Base-by-base conservation (phyloP, 805 yeast species). In the Sugiyamaella smithiae region DNA sequence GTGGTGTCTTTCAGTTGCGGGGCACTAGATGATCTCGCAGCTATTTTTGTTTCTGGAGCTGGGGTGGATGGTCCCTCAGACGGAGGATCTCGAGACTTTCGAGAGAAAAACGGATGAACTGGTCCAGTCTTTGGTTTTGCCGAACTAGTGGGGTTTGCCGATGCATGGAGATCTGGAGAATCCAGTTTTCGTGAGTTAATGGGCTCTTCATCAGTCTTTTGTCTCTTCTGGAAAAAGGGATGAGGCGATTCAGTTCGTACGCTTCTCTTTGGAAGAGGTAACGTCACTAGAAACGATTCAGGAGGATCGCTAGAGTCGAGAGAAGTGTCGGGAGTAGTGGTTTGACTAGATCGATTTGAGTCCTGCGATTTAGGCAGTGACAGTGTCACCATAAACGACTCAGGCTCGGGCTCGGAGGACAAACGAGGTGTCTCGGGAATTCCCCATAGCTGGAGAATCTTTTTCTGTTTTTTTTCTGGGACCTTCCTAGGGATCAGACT, bases 21-120 rank as follows among this genome's bases (percentile, higher is more conserved):
- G n/a, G n/a, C n/a, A n/a, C n/a, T n/a, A n/a, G n/a, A n/a, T n/a
- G n/a, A n/a, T n/a, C n/a, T n/a, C n/a, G n/a, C n/a, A n/a, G n/a
- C n/a, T n/a, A n/a, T n/a, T n/a, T n/a, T n/a, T n/a, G n/a, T n/a
- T n/a, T n/a, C n/a, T n/a, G n/a, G n/a, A n/a, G n/a, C n/a, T n/a
- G n/a, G n/a, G n/a, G n/a, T n/a, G n/a, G n/a, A n/a, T n/a, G n/a
- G n/a, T n/a, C n/a, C n/a, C n/a, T n/a, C n/a, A 12, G n/a, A 23
- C 9, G 28, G 24, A 22, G 29, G n/a, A 37, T 14, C 5, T 22
- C 29, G 26, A 9, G 24, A 29, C 24, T 37, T 23, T 2, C n/a
- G n/a, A n/a, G n/a, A n/a, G 40, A 50, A 50, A 31, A 50, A 50
- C 8, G 53, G 49, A 42, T 50, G 53, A 5, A 46, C 28, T 12